A percentile compares a stretch with the other conserved stretches of the same genome.
Conservation (phyloP, 2,329 filamentous ascomycete genomes). For the Colletotrichum sp. region DNA sequence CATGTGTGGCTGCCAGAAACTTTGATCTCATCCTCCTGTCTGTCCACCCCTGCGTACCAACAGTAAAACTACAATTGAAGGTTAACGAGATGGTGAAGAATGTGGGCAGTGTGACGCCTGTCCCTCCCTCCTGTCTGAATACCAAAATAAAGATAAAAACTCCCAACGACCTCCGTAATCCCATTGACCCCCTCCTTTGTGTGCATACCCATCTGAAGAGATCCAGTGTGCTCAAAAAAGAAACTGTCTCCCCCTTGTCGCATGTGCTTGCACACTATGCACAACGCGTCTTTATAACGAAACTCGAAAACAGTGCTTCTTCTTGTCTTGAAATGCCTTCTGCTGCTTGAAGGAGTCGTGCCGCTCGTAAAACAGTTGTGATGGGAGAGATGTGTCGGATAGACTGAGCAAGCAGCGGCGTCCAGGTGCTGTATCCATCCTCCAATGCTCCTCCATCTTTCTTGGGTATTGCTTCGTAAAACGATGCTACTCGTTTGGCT, state of each 20-base stretch:
- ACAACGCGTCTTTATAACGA: background rate
- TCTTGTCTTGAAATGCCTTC: background rate
- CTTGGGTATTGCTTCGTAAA: conserved; percentile 18
- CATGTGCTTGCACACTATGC: background rate
- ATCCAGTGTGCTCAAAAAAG: background rate
- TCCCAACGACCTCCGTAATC: conserved; percentile 7
- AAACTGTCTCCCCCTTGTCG: background rate
- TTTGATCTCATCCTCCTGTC: background rate
- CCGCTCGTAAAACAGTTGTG: background rate
- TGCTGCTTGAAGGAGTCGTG: background rate
- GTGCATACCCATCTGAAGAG: background rate
- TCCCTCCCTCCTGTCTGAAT: background rate
- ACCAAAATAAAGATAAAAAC: background rate
- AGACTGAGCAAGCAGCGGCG: background rate
- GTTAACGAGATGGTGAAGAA: conserved; percentile 10
- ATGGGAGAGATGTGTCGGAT: background rate
- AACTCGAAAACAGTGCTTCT: background rate
- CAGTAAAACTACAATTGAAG: conserved; percentile 13
- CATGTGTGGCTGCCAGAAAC: background rate
- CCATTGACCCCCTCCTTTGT: background rate
- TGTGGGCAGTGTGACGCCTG: background rate
- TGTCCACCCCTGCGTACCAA: background rate
- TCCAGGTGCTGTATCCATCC: background rate
- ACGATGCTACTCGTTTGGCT: conserved; percentile 12
- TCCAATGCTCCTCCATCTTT: conserved; percentile 6